A percentile compares a stretch with the other conserved stretches of the same genome.
Evolutionary conservation across 2,329 filamentous ascomycete species (phyloP).

Genomic region (Phyllosticta capitalensis): DNA sequence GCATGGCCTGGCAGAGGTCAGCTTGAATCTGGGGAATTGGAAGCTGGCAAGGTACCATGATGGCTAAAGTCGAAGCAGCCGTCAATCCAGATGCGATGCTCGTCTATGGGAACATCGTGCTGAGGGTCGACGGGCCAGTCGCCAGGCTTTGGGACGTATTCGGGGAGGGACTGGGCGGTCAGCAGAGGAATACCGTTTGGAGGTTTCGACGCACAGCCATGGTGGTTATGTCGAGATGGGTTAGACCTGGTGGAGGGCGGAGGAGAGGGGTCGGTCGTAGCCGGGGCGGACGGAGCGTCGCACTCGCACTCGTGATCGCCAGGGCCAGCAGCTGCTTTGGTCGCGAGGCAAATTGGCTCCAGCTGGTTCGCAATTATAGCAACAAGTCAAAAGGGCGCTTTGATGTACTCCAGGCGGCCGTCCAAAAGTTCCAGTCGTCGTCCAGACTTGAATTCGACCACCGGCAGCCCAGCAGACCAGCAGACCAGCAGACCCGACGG

Average conservation of each 20-base stretch:
- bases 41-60: constrained; percentile 54
- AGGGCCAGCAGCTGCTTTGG: neutral
- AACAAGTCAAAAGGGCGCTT: neutral
- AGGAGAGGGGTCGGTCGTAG: neutral
- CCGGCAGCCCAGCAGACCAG: no score
- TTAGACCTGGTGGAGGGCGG: neutral
- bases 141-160: constrained; percentile 42
- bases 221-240: constrained; percentile 4
- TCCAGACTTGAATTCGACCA: no score
- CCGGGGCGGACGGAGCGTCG: neutral
- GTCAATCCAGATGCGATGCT: constrained; percentile 90
- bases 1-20: constrained; percentile 61
- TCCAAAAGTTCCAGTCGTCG: neutral
- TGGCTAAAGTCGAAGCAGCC: constrained; percentile 99
- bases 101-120: constrained; percentile 46
- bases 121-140: constrained; percentile 58
- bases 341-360: neutral
- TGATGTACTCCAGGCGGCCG: neutral
- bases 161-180: constrained; percentile 15
- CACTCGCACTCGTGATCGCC: neutral
- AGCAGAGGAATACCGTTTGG: neutral
- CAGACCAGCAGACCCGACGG: neutral
- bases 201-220: constrained; percentile 12
- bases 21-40: neutral
- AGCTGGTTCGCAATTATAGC: neutral